Evolutionary conservation across 2,329 filamentous ascomycete genomes (phyloP).

Genomic region (Colletotrichum sp.): DNA sequence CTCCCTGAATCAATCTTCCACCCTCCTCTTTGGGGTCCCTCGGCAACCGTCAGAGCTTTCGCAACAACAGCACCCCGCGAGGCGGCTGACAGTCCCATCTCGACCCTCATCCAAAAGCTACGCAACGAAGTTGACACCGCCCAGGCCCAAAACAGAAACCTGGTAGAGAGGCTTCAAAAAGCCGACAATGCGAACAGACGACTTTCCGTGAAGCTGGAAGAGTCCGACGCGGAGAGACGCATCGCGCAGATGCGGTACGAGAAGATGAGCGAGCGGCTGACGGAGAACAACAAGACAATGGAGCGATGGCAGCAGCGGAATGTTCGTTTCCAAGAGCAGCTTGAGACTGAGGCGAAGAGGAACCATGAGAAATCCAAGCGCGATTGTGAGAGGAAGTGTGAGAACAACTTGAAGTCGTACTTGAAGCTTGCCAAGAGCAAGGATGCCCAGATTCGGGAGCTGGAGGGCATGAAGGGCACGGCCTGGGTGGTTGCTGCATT

Average conservation of each 20-base stretch:
- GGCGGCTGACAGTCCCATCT: fast-evolving
- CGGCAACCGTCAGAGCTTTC: background rate
- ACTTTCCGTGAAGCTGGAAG: fast-evolving
- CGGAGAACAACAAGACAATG: background rate
- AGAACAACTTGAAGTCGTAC: background rate
- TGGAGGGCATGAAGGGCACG: background rate
- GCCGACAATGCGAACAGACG: background rate
- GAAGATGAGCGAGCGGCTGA: background rate
- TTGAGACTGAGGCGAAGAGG: background rate
- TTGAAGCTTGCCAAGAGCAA: background rate
- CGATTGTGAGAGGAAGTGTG: background rate
- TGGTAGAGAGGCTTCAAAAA: fast-evolving
- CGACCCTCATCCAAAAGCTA: background rate
- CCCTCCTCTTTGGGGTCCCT: background rate
- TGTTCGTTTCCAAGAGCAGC: background rate
- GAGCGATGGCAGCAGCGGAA: background rate
- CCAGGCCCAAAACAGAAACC: background rate
- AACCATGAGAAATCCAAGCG: background rate
- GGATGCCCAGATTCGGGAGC: background rate
- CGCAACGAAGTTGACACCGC: background rate
- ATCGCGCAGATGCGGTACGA: background rate
- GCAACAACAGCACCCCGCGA: background rate
- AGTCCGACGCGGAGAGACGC: background rate
- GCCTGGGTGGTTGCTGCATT: background rate
- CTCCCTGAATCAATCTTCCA: background rate